Evolutionary conservation across 2,329 filamentous ascomycete species (phyloP).

Genomic region (Trichophaea hybrida): DNA sequence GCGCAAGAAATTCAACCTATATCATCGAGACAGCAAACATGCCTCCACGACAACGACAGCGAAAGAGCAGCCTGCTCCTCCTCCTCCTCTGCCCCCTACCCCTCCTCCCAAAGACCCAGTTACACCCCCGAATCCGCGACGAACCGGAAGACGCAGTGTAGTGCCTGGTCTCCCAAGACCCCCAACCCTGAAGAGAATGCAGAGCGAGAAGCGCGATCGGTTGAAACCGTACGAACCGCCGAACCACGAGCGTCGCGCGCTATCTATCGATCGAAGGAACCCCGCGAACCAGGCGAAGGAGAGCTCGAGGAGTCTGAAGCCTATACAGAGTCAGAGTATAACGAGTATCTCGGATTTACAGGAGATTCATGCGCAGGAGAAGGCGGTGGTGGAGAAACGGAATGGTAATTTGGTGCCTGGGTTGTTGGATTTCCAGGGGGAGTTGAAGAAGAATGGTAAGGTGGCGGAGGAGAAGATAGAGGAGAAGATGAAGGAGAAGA

Average conservation of each 20-base stretch:
- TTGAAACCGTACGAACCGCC: constrained; percentile 52
- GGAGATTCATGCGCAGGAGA: not conserved
- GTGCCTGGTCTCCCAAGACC: constrained; percentile 62
- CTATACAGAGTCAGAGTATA: constrained; percentile 6
- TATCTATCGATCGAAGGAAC: constrained; percentile 42
- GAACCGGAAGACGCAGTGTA: constrained; percentile 40
- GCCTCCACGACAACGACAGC: not conserved
- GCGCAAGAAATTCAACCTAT: constrained; percentile 9
- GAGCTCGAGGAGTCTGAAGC: constrained; percentile 11
- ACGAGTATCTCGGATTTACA: not conserved
- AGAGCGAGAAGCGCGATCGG: constrained; percentile 63
- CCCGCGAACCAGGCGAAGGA: not conserved
- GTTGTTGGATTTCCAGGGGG: no score
- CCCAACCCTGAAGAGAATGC: constrained; percentile 67
- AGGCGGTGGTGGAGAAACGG: not conserved
- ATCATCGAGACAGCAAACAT: not conserved
- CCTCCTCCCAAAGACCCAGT: not conserved
- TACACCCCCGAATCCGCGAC: constrained; percentile 3
- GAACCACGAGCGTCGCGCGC: constrained; percentile 53
- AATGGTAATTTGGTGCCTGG: not conserved
- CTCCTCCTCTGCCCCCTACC: not conserved
- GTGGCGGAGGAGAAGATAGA: not conserved
- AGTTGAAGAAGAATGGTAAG: not conserved
- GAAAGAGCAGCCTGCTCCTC: constrained; percentile 17
- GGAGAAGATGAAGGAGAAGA: not conserved